Base-by-base conservation (phyloP, 306 rosid species). In the Medicago ruthenica region DNA sequence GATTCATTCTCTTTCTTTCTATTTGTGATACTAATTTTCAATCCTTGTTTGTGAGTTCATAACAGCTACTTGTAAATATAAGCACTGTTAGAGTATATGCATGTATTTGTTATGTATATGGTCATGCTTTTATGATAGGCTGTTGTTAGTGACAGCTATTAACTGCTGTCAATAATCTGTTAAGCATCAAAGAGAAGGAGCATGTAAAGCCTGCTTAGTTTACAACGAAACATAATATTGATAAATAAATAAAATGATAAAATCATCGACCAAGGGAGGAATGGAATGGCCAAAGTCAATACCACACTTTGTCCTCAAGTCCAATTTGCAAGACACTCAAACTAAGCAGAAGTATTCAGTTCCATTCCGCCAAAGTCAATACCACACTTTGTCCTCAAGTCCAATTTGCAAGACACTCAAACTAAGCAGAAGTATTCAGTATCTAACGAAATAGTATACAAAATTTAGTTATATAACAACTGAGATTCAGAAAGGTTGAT, bases 401-500 rank as follows among this genome's bases (percentile, higher is more conserved):
- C 51, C 22, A 13, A 18, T 59, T 10, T 71, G 20, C 39, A 57
- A 37, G 57, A 72, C 20, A 21, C 41, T 39, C 21, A 18, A 51
- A 50, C 54, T 12, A 54, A 55, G 20, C 20, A 55, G 34, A 11
- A 60, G 18, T 60, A 27, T 27, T 60, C 20, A 12, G 75, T 36
- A 17, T 51, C 14, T 6, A 24, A 64, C 40, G 11, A 76, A 21
- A 70, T 61, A 41, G 65, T 16, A 69, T n/a, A 70, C 7, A 65
- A 75, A 37, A 69, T 62, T 54, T 54, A 34, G 37, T 7, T 24
- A 15, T 27, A 44, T 27, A 45, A 63, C 18, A 59, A 71, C 9
- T 12, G 9, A 53, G 75, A 79, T 53, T 47, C 16, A 24, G 51
- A 68, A 47, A 4, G 74, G 37, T 67, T 17, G 15, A 64, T 84